Base-by-base conservation (phyloP, 345 rosid genomes). In the Eucalyptus shirleyi region DNA sequence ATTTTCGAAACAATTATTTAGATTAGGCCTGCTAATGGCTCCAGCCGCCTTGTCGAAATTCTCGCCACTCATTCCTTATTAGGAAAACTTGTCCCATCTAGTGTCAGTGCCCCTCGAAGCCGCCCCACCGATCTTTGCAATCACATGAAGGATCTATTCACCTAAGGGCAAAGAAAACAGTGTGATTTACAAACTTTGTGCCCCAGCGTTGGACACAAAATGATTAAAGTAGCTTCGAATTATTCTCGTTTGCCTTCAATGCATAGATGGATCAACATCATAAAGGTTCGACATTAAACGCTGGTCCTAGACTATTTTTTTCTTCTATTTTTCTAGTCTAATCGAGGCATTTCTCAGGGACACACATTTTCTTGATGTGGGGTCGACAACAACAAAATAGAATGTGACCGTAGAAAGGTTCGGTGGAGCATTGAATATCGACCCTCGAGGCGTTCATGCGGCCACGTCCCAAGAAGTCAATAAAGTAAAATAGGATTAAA, bases 1-100 rank as follows among this genome's bases (percentile, higher is more conserved):
- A 26, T 59, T 59, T 26, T 26, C 15, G 15, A 26, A 59, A 59
- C n/a, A 26, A 26, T 24, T 59, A 26, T 26, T 2, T 2, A 0
- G 15, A 10, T 12, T 0, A 5, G 0, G n/a, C 65, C 65, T 26
- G 1, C 14, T 59, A 26, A 26, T 28, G n/a, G 15, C n/a, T 59
- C 14, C 1, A 28, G 6, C 7, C 16, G n/a, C 67, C 65, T 59
- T 1, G n/a, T 5, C 14, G 2, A 28, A 59, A 14, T 12, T 3
- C 65, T 21, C 1, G 49, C 15, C 67, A 26, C 7, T 28, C n/a
- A 3, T 59, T 59, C n/a, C n/a, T 59, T 59, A 26, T 2, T 12
- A 59, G 1, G 67, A 59, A 28, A 60, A 60, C 6, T 3, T 12
- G n/a, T 26, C 67, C n/a, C 67, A 6, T 5, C 16, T 11, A 17